Evolutionary conservation across 805 yeast genomes (phyloP).

Genomic region (Candida glaebosa): DNA sequence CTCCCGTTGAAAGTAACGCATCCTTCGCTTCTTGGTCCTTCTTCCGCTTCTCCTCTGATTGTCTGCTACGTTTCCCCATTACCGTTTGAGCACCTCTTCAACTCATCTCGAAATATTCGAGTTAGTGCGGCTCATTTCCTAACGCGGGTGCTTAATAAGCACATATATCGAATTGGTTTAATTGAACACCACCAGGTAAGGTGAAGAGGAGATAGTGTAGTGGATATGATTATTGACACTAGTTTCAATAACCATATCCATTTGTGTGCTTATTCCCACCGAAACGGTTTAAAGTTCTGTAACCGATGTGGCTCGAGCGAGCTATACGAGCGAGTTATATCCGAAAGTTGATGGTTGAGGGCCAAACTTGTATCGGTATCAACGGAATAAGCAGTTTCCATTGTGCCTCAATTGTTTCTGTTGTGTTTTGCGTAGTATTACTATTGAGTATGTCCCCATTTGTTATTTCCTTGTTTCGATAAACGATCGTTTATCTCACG

Average conservation of each 20-base stretch:
- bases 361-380: background rate
- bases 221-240: too few species aligned
- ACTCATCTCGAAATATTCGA: conserved; percentile 3
- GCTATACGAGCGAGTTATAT: too few species aligned
- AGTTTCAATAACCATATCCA: too few species aligned
- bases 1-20: conserved; percentile 32
- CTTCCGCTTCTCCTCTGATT: conserved; percentile 30
- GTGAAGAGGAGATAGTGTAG: too few species aligned
- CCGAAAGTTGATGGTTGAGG: too few species aligned
- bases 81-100: background rate
- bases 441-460: background rate
- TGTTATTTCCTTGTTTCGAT: background rate
- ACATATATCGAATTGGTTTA: too few species aligned
- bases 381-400: background rate
- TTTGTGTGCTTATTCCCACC: too few species aligned
- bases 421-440: background rate
- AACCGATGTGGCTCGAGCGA: too few species aligned
- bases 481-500: background rate
- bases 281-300: too few species aligned
- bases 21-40: conserved; percentile 40
- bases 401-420: background rate
- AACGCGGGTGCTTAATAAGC: background rate
- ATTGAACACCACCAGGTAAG: too few species aligned
- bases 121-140: background rate
- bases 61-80: conserved; percentile 34